Base-by-base conservation (phyloP, 192 early-diverging fungal genomes). In the Entomortierella lignicola region DNA sequence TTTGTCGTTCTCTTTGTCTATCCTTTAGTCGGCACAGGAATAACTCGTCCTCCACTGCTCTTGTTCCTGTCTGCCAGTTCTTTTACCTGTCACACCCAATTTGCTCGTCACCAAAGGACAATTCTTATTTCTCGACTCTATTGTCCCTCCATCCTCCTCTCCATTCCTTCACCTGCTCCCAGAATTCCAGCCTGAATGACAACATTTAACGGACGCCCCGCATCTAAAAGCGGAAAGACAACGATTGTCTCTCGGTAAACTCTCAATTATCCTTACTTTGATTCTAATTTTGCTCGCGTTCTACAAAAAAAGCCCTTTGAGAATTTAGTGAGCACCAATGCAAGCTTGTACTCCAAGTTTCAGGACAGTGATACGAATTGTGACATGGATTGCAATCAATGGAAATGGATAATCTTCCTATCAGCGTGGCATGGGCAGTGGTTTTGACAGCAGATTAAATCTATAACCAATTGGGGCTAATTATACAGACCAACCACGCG, bases 161-260 rank as follows among this genome's bases (percentile, higher is more conserved):
- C 8, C 39, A 42, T 42, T 42, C 13, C 44, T 47, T 15, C 12
- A 20, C 20, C 15, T 20, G 3, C 44, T 47, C 17, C 20, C 5
- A n/a, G 8, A 5, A 47, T 2, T 47, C 17, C 44, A 4, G 4
- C 32, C 50, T 42, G 23, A 48, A 74, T 74, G 72, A 51, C 72
- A 60, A 61, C 72, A 17, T 60, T 41, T 59, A 77, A 54, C 50
- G 43, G 64, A 30, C 66, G 74, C 26, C 66, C 74, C 27, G 51
- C 74, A 17, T 25, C 66, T 4, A 77, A 64, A 32, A 37, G 66
- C 34, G 61, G 66, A 44, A 77, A 77, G 32, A 27, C 74, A 21
- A 61, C 63, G 21, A 51, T 77, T 63, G 60, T 68, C 17, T 66
- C 69, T 32, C 69, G 61, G 74, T 69, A 77, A 61, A 18, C 26